Evolutionary conservation across 495 filamentous ascomycete species (phyloP), one percentile per base, ranked within the genome.

Genomic region (Aspergillus conjunctus): DNA sequence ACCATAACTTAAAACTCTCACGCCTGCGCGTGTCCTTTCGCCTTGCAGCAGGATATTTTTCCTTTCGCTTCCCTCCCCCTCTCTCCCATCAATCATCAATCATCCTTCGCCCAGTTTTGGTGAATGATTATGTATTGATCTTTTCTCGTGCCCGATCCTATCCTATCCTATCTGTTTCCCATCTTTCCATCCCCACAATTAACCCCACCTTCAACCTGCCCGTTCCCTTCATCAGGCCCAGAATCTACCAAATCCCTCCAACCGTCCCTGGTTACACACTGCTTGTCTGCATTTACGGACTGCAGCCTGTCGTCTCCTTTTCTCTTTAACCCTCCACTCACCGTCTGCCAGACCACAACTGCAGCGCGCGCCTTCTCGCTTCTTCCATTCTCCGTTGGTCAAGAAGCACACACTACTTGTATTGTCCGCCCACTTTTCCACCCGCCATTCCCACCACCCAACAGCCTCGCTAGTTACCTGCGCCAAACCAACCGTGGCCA

Each of bases 321-420:
- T 32, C 54, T 46, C 58, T 52, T 30, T 30, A n/a, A 44, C 56
- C 60, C 59, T 68, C 66, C 66, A 68, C 59, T 68, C 66, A 68
- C 59, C 66, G 60, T 51, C 57, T 65, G 66, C 66, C 66, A 68
- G 60, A 53, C 59, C 18, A 50, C 57, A 51, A 62, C 59, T 68
- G 65, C 62, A 62, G 55, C 61, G 32, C 58, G 51, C 61, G 51
- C 54, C 51, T 62, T 57, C 59, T 56, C 56, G 55, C 30, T 50
- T 64, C 45, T 60, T 52, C 54, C 51, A 56, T 51, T 54, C 50
- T 59, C 58, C 41, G 43, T 61, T 63, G 53, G 56, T 61, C 48
- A 46, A 57, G 52, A 51, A 34, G 49, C 51, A 55, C 51, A 55
- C 32, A 46, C 60, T 56, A 26, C 52, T 48, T 54, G 54, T 62